Conservation (phyloP, 1,284 basidiomycete species). For the Stereum hirsutum region DNA sequence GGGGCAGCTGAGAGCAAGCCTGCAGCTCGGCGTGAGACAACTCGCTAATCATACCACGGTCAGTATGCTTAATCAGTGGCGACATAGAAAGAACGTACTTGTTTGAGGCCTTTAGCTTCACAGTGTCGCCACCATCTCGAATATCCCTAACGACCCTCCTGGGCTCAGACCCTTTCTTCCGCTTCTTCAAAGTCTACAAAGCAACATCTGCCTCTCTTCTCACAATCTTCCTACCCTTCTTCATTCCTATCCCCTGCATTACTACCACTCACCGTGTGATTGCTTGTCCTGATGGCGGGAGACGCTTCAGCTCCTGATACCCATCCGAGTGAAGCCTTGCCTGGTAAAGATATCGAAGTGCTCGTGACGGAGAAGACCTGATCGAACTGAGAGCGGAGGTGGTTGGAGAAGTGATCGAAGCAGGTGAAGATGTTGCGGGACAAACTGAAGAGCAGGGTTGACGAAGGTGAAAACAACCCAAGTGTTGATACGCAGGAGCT, state of each 20-base stretch:
- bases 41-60: slow-evolving; percentile 32
- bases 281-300: slow-evolving; percentile 11
- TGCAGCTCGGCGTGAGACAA: slow-evolving; percentile 75
- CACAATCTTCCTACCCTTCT: slow-evolving; percentile 31
- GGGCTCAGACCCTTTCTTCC: slow-evolving; percentile 45
- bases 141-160: too few species aligned
- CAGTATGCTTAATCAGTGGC: slow-evolving; percentile 16
- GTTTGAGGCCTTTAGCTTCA: neutral
- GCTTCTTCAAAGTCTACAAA: slow-evolving; percentile 56
- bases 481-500: slow-evolving; percentile 20
- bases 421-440: slow-evolving; percentile 32
- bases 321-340: slow-evolving; percentile 16
- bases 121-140: too few species aligned
- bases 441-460: slow-evolving; percentile 22
- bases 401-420: slow-evolving; percentile 21
- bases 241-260: slow-evolving; percentile 24
- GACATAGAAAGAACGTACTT: neutral
- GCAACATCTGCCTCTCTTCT: slow-evolving; percentile 49
- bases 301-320: too few species aligned
- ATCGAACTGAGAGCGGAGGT: slow-evolving; percentile 22
- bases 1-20: slow-evolving; percentile 49
- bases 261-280: too few species aligned
- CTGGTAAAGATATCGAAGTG: slow-evolving; percentile 34
- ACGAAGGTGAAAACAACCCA: slow-evolving; percentile 31
- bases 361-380: slow-evolving; percentile 17